Evolutionary conservation across 202 grass and related monocot genomes (phyloP).

Genomic region (Alloteropsis angusta): DNA sequence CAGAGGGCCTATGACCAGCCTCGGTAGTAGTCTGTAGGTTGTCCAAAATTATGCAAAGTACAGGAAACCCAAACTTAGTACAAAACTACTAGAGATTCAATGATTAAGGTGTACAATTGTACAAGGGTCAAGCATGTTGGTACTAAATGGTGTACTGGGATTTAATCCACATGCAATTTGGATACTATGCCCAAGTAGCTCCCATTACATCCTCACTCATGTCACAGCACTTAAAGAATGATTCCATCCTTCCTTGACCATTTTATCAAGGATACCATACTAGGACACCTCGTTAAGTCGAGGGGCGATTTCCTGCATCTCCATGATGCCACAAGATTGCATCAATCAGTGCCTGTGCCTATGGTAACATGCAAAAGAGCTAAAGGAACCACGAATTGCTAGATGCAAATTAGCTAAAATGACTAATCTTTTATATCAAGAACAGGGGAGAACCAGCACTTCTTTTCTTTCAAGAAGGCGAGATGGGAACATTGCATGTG

Average conservation of each 20-base stretch:
- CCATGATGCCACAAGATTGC: slow-evolving; percentile 19
- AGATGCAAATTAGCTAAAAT: background rate
- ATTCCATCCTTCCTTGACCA: background rate
- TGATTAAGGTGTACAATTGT: slow-evolving; percentile 12
- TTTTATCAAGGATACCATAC: background rate
- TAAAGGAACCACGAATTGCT: background rate
- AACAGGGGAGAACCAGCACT: background rate
- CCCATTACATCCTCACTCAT: background rate
- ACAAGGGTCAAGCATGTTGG: background rate
- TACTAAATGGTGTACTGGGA: background rate
- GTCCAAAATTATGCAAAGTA: background rate
- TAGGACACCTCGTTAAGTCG: background rate
- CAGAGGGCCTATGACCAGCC: background rate
- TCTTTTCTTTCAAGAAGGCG: background rate
- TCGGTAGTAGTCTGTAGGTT: background rate
- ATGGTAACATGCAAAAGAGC: background rate
- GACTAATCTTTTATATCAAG: background rate
- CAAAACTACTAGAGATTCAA: background rate
- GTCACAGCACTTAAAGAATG: background rate
- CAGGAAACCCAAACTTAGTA: background rate
- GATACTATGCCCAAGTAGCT: background rate
- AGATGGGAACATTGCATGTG: background rate
- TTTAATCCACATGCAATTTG: background rate
- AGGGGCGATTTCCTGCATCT: background rate
- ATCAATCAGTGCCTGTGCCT: background rate